Conservation (phyloP, 495 filamentous ascomycete genomes). For the Polyplosphaeria fusca region DNA sequence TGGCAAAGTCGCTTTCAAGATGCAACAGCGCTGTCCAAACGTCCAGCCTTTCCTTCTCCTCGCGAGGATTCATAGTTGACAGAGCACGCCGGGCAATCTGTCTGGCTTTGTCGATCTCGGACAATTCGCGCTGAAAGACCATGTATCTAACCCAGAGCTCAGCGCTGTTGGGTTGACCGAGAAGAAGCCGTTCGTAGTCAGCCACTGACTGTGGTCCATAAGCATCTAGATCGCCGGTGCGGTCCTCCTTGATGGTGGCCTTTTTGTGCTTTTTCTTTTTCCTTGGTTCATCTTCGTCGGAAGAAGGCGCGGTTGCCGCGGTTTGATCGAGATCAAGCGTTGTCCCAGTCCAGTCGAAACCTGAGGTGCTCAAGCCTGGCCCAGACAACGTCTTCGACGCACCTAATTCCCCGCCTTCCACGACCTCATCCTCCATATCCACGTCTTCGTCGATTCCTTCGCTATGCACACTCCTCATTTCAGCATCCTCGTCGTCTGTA, state of each 20-base stretch:
- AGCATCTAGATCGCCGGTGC: conserved; percentile 80
- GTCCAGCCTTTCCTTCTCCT: conserved; percentile 87
- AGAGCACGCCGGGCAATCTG: conserved; percentile 86
- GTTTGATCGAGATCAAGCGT: conserved; percentile 50
- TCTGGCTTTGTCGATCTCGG: conserved; percentile 79
- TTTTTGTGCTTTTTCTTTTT: conserved; percentile 81
- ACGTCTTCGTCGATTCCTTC: conserved; percentile 41
- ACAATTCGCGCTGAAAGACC: conserved; percentile 90
- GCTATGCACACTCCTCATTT: conserved; percentile 45
- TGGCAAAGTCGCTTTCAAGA: conserved; percentile 87
- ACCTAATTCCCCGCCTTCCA: conserved; percentile 38
- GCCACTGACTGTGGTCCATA: conserved; percentile 86
- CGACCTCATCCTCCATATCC: conserved; percentile 46
- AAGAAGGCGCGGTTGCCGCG: conserved; percentile 50
- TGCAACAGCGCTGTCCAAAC: conserved; percentile 93
- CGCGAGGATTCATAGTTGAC: conserved; percentile 79
- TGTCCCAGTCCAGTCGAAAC: conserved; percentile 84
- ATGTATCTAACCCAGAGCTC: conserved; percentile 92
- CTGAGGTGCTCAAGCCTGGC: conserved; percentile 66
- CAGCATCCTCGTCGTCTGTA: conserved; percentile 44
- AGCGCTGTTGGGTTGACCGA: conserved; percentile 87
- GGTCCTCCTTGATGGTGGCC: conserved; percentile 78
- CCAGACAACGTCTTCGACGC: background rate
- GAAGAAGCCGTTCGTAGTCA: conserved; percentile 89
- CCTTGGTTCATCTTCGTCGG: conserved; percentile 47